Conservation (phyloP, 2,329 filamentous ascomycete genomes). For the Zymoseptoria brevis region DNA sequence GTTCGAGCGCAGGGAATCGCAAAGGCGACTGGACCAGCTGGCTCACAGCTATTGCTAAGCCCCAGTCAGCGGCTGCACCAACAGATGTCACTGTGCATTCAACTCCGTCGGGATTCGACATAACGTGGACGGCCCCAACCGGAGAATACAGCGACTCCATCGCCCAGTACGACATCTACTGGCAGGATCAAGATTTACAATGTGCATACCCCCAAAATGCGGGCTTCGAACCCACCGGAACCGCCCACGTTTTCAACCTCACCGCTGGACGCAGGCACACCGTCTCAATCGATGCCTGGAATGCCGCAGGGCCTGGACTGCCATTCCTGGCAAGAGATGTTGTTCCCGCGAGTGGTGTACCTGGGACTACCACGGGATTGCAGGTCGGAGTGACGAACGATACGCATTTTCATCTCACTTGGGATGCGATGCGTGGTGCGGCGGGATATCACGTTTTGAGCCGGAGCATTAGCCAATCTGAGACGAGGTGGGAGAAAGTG, state of each 20-base stretch:
- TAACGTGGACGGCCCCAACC: neutral
- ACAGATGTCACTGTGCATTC: neutral
- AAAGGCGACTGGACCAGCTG: constrained; percentile 2
- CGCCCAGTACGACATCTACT: constrained; percentile 2
- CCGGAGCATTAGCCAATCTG: neutral
- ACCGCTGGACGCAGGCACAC: neutral
- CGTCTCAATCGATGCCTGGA: constrained; percentile 2
- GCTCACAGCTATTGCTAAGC: neutral
- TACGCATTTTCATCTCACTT: neutral
- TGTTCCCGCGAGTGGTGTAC: neutral
- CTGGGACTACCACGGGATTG: neutral
- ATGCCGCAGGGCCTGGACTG: neutral
- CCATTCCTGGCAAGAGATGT: neutral
- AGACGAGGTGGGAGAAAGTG: neutral
- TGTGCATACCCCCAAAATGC: neutral
- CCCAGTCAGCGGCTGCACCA: neutral
- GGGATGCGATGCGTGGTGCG: neutral
- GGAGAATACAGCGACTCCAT: neutral
- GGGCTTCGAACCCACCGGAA: neutral
- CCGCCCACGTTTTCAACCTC: neutral
- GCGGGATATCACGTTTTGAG: neutral
- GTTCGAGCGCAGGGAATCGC: constrained; percentile 1
- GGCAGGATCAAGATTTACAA: neutral
- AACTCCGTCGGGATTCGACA: neutral
- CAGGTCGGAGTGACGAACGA: neutral